Conservation (phyloP, 345 rosid species). For the Abelmoschus esculentus region DNA sequence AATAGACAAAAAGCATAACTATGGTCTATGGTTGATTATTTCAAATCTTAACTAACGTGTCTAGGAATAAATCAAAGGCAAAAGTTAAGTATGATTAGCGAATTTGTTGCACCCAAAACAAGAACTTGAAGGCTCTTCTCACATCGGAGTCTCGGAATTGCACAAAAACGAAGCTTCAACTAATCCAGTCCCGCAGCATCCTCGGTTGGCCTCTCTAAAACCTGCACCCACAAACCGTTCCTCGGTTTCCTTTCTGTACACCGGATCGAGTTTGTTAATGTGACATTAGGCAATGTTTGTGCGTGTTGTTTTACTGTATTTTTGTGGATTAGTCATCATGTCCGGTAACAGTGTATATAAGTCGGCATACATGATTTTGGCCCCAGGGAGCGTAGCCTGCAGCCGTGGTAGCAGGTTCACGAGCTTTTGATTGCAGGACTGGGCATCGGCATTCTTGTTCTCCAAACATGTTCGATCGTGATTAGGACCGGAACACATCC, state of each 20-base stretch:
- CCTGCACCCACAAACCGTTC: not conserved
- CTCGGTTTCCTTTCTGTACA: not conserved
- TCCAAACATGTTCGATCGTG: constrained; percentile 36
- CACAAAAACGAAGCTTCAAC: constrained; percentile 30
- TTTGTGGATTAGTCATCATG: constrained; percentile 39
- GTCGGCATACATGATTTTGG: constrained; percentile 38
- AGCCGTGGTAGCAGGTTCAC: constrained; percentile 20
- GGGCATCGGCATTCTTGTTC: constrained; percentile 40
- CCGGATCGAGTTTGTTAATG: not conserved
- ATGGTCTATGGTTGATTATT: no score
- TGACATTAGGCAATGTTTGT: not conserved
- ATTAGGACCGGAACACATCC: constrained; percentile 64
- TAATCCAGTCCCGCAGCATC: constrained; percentile 41
- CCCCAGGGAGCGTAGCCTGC: constrained; percentile 31
- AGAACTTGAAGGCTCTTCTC: constrained; percentile 23
- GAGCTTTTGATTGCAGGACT: constrained; percentile 39
- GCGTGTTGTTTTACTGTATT: constrained; percentile 8
- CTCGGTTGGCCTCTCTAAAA: constrained; percentile 15
- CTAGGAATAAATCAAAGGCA: not conserved
- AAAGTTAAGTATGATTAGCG: not conserved
- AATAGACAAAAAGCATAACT: not conserved
- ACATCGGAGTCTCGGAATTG: constrained; percentile 18
- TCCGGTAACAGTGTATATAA: constrained; percentile 30
- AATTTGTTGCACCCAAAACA: constrained; percentile 6
- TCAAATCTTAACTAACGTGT: not conserved